Evolutionary conservation across 768 basidiomycete genomes (phyloP).

Genomic region (Suillus placidus): DNA sequence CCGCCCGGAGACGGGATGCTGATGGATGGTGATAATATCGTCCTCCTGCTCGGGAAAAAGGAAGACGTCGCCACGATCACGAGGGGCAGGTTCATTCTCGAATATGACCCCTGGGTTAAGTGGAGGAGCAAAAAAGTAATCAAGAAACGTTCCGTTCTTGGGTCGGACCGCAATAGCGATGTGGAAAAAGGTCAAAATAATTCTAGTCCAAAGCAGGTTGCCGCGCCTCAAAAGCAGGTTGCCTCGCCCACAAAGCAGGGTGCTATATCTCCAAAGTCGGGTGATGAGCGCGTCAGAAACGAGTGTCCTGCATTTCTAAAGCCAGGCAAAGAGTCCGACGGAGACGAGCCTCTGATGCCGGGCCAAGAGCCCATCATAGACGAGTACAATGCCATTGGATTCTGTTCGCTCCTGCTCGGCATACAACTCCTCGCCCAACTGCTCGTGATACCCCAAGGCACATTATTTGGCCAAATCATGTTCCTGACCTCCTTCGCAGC

Average conservation of each 20-base stretch:
- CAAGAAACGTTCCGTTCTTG: neutral
- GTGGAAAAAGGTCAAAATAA: neutral
- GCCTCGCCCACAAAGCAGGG: too few species aligned
- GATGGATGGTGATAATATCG: conserved; percentile 12
- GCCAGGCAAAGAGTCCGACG: too few species aligned
- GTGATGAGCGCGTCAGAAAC: too few species aligned
- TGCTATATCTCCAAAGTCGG: too few species aligned
- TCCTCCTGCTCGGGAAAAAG: conserved; percentile 20
- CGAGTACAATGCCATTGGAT: conserved; percentile 24
- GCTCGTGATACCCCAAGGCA: conserved; percentile 37
- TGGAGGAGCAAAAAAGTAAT: neutral
- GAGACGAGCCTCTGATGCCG: too few species aligned
- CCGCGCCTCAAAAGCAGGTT: too few species aligned
- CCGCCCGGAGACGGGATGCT: conserved; percentile 35
- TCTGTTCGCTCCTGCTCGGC: conserved; percentile 33
- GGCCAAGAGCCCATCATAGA: neutral
- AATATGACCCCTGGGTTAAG: conserved; percentile 13
- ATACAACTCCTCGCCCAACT: conserved; percentile 36
- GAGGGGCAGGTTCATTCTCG: conserved; percentile 26
- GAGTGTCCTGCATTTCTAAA: too few species aligned
- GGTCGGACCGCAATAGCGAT: conserved; percentile 12
- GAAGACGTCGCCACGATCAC: conserved; percentile 17
- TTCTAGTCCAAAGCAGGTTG: too few species aligned
- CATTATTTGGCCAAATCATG: conserved; percentile 38
- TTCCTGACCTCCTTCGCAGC: conserved; percentile 34